Base-by-base conservation (phyloP, 129 eudicot genomes). In the Arctium lappa region DNA sequence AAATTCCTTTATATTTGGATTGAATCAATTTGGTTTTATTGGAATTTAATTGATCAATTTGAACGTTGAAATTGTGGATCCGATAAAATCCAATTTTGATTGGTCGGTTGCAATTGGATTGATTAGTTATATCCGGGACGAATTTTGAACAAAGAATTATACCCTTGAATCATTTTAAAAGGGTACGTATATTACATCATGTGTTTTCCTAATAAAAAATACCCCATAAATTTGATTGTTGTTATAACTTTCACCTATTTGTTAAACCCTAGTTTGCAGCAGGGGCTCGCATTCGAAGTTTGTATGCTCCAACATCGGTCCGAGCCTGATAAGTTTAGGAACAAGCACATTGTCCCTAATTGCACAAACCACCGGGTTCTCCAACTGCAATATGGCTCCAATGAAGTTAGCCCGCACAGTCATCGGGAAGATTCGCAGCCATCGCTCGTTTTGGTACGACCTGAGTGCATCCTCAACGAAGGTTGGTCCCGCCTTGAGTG, bases 261-360 rank as follows among this genome's bases (percentile, higher is more conserved):
- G 69, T 69, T 80, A 80, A 32, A 70, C 50, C 22, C 32, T 44
- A 12, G 65, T 65, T 79, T 63, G 13, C 53, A 46, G 44, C 27
- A 91, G 79, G 72, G 92, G 94, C 39, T 93, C 97, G 29, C 88
- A 88, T 48, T 90, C 91, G 50, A 92, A 90, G 79, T 93, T 95
- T 18, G 99, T 95, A 82, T 93, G 99, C 70, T 95, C 91, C 83
- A 93, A 39, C 77, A 95, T 76, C 2, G 98, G 90, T 71, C 97
- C 97, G 31, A 91, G 91, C 89, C 89, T 94, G 11, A 93, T 84
- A 12, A 93, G 70, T 82, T 95, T 93, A n/a, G 98, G 98, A 12
- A 95, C 81, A 31, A 95, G 73, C 12, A 95, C 32, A 53, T 89
- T 91, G 88, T 95, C 88, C 82, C 99, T 66, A 36, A 93, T 68